Conservation (phyloP, 805 yeast genomes). For the Candida montana region DNA sequence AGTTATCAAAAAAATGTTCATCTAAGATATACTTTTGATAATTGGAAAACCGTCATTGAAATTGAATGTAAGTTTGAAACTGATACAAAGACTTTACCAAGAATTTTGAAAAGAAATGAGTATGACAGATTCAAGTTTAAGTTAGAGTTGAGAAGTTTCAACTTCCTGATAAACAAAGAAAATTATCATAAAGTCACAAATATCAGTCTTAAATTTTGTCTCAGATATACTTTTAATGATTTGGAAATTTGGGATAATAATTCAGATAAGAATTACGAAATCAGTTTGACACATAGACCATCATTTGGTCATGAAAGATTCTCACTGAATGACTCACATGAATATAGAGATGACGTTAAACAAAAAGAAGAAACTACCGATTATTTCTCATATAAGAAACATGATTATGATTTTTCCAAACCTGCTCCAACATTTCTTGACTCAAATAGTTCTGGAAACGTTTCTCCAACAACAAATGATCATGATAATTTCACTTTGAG, state of each 20-base stretch:
- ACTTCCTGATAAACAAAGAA: constrained; percentile 11
- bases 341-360: background rate
- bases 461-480: constrained; percentile 6
- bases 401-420: background rate
- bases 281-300: constrained; percentile 22
- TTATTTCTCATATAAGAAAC: constrained; percentile 7
- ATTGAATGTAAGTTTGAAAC: constrained; percentile 56
- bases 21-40: constrained; percentile 69
- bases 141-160: constrained; percentile 41
- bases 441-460: too few species aligned
- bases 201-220: constrained; percentile 43
- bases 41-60: constrained; percentile 73
- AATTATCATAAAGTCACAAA: background rate
- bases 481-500: constrained; percentile 16
- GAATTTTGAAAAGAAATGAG: constrained; percentile 39
- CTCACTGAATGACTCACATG: constrained; percentile 15
- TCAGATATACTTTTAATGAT: constrained; percentile 28
- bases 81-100: constrained; percentile 38
- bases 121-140: constrained; percentile 72
- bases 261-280: constrained; percentile 47
- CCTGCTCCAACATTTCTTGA: background rate
- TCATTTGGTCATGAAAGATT: constrained; percentile 9
- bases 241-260: constrained; percentile 82
- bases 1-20: constrained; percentile 63
- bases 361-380: background rate